Conservation (phyloP, 2,329 filamentous ascomycete genomes). For the Paraconiothyrium sp. region DNA sequence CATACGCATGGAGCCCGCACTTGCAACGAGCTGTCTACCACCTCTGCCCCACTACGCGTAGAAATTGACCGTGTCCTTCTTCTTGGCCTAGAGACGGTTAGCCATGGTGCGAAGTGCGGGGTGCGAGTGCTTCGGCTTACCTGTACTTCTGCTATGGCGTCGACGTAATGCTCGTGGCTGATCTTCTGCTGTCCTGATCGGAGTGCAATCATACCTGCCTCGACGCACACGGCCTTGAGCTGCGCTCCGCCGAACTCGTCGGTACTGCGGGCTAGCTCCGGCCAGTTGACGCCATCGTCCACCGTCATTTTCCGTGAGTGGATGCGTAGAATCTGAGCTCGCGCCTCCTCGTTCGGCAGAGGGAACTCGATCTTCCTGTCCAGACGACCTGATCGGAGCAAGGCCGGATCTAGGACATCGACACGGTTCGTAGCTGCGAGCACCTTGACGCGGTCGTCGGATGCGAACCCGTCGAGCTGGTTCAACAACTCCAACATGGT, state of each 20-base stretch:
- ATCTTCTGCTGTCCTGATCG: slow-evolving; percentile 96
- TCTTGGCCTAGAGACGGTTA: slow-evolving; percentile 66
- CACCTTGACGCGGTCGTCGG: slow-evolving; percentile 96
- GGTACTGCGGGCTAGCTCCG: slow-evolving; percentile 92
- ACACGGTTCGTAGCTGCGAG: slow-evolving; percentile 94
- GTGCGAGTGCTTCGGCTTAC: slow-evolving; percentile 40
- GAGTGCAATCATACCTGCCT: slow-evolving; percentile 98
- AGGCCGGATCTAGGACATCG: slow-evolving; percentile 89
- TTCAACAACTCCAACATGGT: slow-evolving; percentile 99
- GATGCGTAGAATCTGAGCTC: slow-evolving; percentile 96
- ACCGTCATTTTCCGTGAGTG: slow-evolving; percentile 99
- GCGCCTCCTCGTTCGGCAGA: slow-evolving; percentile 94
- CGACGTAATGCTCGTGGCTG: slow-evolving; percentile 97
- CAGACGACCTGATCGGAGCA: slow-evolving; percentile 89
- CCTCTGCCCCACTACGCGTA: slow-evolving; percentile 44
- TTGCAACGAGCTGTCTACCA: slow-evolving; percentile 32
- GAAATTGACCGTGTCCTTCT: slow-evolving; percentile 77
- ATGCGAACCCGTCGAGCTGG: slow-evolving; percentile 97
- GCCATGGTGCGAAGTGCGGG: slow-evolving; percentile 1
- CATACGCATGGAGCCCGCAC: slow-evolving; percentile 23
- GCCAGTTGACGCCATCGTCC: slow-evolving; percentile 92
- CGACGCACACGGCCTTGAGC: slow-evolving; percentile 97
- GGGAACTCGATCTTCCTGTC: slow-evolving; percentile 99
- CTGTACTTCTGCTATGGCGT: slow-evolving; percentile 96
- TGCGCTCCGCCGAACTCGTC: slow-evolving; percentile 98